phyloP scores from a whole-genome alignment of 177 flowering plant species.

The Vitis hybrid region DNA sequence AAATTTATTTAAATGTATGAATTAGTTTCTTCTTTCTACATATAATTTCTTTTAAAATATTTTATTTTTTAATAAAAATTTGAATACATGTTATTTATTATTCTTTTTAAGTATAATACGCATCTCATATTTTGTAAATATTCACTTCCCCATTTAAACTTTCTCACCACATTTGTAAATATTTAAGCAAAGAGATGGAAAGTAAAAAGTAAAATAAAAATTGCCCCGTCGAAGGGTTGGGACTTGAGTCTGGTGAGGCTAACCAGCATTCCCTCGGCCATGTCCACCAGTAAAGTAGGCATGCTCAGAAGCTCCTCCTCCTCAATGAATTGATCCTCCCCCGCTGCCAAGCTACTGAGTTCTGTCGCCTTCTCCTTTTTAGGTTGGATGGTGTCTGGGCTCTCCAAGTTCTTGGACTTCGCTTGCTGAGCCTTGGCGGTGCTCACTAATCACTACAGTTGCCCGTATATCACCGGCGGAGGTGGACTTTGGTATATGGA shows the following conservation, averaged over 20 bases:
- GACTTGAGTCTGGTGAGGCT: slow-evolving; percentile 56
- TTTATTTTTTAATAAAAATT: no score
- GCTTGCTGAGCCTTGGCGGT: slow-evolving; percentile 32
- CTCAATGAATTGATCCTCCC: slow-evolving; percentile 35
- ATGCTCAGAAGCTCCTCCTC: slow-evolving; percentile 49
- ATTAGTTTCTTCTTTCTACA: no score
- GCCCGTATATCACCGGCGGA: slow-evolving; percentile 42
- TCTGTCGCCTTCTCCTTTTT: background rate
- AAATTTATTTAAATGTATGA: no score
- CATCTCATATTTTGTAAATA: no score
- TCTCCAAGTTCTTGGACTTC: background rate
- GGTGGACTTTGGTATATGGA: slow-evolving; percentile 34
- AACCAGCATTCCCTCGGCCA: slow-evolving; percentile 65
- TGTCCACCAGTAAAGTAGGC: slow-evolving; percentile 54
- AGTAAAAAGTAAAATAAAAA: no score
- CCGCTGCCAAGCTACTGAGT: background rate
- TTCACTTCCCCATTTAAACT: no score
- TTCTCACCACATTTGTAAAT: no score
- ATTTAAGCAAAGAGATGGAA: no score
- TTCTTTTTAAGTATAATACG: no score
- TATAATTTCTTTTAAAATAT: no score
- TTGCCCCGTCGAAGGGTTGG: slow-evolving; percentile 24
- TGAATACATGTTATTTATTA: no score
- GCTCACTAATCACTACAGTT: slow-evolving; percentile 10
- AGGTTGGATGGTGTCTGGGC: background rate